Evolutionary conservation across 176 grass and related monocot genomes (phyloP).

Genomic region (Rhynchospora tenuis): DNA sequence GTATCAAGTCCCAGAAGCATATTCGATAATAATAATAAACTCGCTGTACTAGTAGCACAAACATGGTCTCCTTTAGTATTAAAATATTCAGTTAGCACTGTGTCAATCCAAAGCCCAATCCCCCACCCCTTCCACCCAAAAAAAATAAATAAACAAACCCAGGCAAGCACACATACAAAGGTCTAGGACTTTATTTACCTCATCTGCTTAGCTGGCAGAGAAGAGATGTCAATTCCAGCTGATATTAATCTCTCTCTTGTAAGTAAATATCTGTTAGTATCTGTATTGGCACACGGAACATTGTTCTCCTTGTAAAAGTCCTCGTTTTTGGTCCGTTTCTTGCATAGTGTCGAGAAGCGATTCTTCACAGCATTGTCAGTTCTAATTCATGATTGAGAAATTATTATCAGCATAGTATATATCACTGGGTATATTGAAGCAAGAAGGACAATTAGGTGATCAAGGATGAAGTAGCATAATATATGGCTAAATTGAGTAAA

Average conservation of each 20-base stretch:
- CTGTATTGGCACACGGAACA: constrained; percentile 37
- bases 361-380: constrained; percentile 98
- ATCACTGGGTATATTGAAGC: background rate
- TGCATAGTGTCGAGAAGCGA: constrained; percentile 83
- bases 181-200: constrained; percentile 34
- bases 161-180: background rate
- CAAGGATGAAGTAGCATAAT: background rate
- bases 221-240: constrained; percentile 30
- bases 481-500: background rate
- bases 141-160: background rate
- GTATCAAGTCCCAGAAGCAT: background rate
- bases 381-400: constrained; percentile 33
- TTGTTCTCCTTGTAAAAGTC: constrained; percentile 60
- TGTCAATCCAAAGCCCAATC: background rate
- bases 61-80: background rate
- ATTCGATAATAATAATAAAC: background rate
- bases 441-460: background rate
- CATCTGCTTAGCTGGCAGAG: constrained; percentile 46
- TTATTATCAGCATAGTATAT: constrained; percentile 5
- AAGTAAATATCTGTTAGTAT: constrained; percentile 48
- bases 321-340: constrained; percentile 66
- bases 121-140: background rate
- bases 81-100: background rate
- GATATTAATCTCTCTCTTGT: constrained; percentile 35
- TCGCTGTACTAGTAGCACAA: background rate